Percentiles rank a stretch among this genome's conserved stretches.
phyloP scores from a whole-genome alignment of 2,329 filamentous ascomycete genomes.

The Karstenula rhodostoma region DNA sequence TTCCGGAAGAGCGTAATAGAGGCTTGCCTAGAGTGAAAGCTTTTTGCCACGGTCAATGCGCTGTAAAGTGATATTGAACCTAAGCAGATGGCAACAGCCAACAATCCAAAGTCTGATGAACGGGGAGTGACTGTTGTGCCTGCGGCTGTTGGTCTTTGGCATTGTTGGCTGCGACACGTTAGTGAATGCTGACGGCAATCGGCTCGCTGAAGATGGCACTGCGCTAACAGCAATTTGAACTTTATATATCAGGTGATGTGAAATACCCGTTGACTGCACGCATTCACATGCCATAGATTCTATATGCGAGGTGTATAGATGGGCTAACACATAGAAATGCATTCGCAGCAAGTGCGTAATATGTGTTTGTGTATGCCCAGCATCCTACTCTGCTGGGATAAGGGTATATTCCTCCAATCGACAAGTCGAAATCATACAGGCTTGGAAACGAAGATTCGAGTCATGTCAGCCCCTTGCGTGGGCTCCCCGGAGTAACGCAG shows the following conservation, averaged over 20 bases:
- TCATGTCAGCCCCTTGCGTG: neutral
- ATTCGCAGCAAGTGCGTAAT: neutral
- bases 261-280: neutral
- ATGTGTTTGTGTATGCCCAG: neutral
- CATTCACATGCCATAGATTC: neutral
- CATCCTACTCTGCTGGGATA: neutral
- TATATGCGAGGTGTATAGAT: neutral
- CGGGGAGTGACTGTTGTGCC: neutral
- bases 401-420: neutral
- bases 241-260: neutral
- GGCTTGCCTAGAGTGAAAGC: too few species aligned
- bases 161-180: neutral
- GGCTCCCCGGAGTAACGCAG: neutral
- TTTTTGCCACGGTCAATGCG: neutral
- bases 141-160: neutral
- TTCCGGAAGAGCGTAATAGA: neutral
- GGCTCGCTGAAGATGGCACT: neutral
- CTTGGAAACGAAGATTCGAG: neutral
- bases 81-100: neutral
- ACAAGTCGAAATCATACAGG: neutral
- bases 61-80: neutral
- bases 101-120: neutral
- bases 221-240: neutral
- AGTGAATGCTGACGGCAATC: neutral
- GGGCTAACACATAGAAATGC: neutral